These are phyloP conservation scores for Metschnikowia cubensis DNA, from an alignment of 805 yeast genomes.

Conservation along the genomic window DNA sequence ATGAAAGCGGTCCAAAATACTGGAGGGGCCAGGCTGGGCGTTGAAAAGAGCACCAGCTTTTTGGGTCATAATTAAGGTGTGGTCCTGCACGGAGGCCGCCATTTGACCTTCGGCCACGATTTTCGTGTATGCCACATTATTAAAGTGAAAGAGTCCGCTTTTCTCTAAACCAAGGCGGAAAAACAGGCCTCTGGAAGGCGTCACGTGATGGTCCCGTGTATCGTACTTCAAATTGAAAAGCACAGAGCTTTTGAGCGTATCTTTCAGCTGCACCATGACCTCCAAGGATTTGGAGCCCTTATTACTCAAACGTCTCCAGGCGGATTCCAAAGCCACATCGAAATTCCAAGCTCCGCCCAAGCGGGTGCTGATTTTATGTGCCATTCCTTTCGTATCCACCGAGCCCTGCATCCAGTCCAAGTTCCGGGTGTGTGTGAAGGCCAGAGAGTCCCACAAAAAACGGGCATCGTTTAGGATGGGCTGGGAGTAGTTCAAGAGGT, in stretches of 20 bases:
- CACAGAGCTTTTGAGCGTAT: constrained; percentile 42
- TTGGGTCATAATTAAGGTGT: constrained; percentile 24
- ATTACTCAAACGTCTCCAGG: constrained; percentile 36
- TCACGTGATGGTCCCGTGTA: constrained; percentile 38
- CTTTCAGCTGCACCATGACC: constrained; percentile 41
- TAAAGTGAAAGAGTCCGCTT: constrained; percentile 26
- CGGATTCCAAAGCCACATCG: constrained; percentile 45
- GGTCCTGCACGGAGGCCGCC: constrained; percentile 22
- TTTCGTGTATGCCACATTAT: constrained; percentile 36
- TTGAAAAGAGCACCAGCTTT: constrained; percentile 33
- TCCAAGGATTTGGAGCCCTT: constrained; percentile 26
- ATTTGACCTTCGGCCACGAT: constrained; percentile 37
- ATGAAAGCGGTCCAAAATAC: constrained; percentile 50
- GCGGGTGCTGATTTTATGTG: constrained; percentile 39
- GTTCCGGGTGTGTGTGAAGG: constrained; percentile 41
- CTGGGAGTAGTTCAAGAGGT: constrained; percentile 44
- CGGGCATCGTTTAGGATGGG: constrained; percentile 43
- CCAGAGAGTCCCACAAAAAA: constrained; percentile 36
- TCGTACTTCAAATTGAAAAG: constrained; percentile 41
- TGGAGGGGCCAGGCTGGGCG: constrained; percentile 21
- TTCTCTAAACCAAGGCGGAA: constrained; percentile 35
- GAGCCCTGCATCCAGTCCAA: constrained; percentile 49
- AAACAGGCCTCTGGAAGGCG: constrained; percentile 42
- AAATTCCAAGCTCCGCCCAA: constrained; percentile 37
- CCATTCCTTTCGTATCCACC: constrained; percentile 41